phyloP scores from a whole-genome alignment of 805 yeast species.

The Debaryomyces tyrocola region DNA sequence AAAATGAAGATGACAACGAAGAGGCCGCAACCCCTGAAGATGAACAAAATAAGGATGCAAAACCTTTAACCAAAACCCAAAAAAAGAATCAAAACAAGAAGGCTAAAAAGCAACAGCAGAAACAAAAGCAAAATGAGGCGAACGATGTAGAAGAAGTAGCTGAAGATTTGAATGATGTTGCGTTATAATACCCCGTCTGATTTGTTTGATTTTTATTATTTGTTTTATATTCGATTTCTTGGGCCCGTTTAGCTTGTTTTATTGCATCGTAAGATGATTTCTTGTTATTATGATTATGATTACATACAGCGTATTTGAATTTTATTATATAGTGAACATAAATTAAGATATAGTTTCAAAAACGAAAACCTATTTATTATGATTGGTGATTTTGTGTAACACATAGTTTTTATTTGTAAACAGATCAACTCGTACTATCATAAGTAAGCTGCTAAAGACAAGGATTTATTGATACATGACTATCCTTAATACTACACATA shows the following conservation, averaged over 20 bases:
- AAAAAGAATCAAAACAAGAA: background rate
- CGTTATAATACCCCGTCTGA: background rate
- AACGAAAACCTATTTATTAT: too few species aligned
- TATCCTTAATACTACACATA: too few species aligned
- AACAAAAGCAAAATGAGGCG: background rate
- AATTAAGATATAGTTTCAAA: too few species aligned
- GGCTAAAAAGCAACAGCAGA: background rate
- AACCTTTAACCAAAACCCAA: background rate
- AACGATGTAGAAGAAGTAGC: background rate
- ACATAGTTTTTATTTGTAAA: background rate
- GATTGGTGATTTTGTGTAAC: background rate
- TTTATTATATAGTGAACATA: too few species aligned
- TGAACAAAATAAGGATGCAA: background rate
- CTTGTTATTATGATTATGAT: too few species aligned
- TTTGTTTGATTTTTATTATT: background rate
- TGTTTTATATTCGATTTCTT: background rate
- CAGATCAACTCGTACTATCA: background rate
- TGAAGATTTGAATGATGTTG: constrained; percentile 6
- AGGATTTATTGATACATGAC: too few species aligned
- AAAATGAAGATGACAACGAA: constrained; percentile 1
- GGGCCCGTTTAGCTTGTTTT: too few species aligned
- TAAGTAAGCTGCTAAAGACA: too few species aligned
- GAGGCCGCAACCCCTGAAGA: constrained; percentile 1
- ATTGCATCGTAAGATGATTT: too few species aligned
- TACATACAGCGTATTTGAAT: too few species aligned